Evolutionary conservation across 2,329 filamentous ascomycete species (phyloP).

Genomic region (Trichoderma arundinaceum): DNA sequence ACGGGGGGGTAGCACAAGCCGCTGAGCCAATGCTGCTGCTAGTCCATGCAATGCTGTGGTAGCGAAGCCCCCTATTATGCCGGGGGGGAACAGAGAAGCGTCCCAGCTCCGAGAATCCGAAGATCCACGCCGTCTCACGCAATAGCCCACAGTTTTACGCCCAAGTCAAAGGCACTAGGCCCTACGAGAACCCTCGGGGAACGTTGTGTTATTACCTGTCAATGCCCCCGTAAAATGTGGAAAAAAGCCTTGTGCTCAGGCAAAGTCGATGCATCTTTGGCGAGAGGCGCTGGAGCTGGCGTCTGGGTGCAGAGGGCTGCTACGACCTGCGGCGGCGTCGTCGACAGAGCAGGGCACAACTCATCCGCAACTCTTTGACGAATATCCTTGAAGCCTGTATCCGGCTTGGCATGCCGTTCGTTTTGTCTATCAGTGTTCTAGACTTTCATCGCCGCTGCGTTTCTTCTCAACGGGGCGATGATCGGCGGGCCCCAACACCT

Average conservation of each 20-base stretch:
- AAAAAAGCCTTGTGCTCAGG: neutral
- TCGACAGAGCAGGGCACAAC: conserved; percentile 2
- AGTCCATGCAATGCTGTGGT: neutral
- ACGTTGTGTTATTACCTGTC: neutral
- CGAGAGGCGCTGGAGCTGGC: neutral
- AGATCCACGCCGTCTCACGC: conserved; percentile 25
- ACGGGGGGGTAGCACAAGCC: neutral
- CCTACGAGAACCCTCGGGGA: conserved; percentile 11
- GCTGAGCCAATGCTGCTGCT: conserved; percentile 11
- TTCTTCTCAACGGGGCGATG: conserved; percentile 27
- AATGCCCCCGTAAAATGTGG: neutral
- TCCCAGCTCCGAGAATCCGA: conserved; percentile 24
- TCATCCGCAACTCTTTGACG: conserved; percentile 10
- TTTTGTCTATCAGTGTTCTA: conserved; percentile 26
- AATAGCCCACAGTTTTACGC: conserved; percentile 28
- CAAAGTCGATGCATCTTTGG: neutral
- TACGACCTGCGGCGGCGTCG: neutral
- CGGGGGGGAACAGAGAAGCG: neutral
- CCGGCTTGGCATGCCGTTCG: conserved; percentile 29
- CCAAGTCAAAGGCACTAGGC: conserved; percentile 19
- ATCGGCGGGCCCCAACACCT: conserved; percentile 24
- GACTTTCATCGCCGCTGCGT: conserved; percentile 10
- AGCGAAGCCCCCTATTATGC: conserved; percentile 6
- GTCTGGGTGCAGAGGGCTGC: neutral
- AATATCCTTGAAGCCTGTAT: conserved; percentile 16